Evolutionary conservation across 352 stramenopile species (phyloP), one percentile per base, ranked within the genome.

Genomic region (Globisporangium barbulae): DNA sequence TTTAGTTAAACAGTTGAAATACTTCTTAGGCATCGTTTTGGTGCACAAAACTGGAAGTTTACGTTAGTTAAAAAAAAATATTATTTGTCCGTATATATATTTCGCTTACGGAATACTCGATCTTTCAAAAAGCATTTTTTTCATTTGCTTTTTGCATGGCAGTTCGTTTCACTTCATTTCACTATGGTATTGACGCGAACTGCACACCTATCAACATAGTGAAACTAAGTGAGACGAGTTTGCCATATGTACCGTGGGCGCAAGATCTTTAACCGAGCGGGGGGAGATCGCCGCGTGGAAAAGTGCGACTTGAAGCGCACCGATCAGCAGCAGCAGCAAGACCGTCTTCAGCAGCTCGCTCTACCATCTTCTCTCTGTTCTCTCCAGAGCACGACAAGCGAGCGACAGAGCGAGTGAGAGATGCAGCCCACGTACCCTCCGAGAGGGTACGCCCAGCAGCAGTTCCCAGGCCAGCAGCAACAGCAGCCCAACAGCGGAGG

Each of bases 351-450:
- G 49, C 28, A 50, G 17, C 21, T 59, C 53, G 25, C 52, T 58
- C 52, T 39, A 5, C 35, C 25, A 10, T 54, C 48, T n/a, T 21
- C 30, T 33, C 35, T 22, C n/a, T 6, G 3, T 28, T 39, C 39
- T 50, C 31, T 44, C 52, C 49, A 39, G 50, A 19, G 21, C 37
- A 50, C 17, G 21, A 48, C 21, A 21, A 60, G 35, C 33, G 53
- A 60, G 35, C 7, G 15, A 13, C 37, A 42, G 48, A 56, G 50
- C 17, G 13, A 42, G 22, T 19, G 50, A 15, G 54, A 22, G 58
- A 77, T 80, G 76, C 72, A 78, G 67, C 70, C 72, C 47, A 83
- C 78, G 65, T 80, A 73, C 66, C 64, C 74, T 53, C 74, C 72
- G 58, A 68, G 71, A 45, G 74, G 77, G 44, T 80, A 69, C 59